Percentiles rank a stretch among this genome's conserved stretches.
Conservation (phyloP, 1,284 basidiomycete genomes). For the Melampsora occidentalis region DNA sequence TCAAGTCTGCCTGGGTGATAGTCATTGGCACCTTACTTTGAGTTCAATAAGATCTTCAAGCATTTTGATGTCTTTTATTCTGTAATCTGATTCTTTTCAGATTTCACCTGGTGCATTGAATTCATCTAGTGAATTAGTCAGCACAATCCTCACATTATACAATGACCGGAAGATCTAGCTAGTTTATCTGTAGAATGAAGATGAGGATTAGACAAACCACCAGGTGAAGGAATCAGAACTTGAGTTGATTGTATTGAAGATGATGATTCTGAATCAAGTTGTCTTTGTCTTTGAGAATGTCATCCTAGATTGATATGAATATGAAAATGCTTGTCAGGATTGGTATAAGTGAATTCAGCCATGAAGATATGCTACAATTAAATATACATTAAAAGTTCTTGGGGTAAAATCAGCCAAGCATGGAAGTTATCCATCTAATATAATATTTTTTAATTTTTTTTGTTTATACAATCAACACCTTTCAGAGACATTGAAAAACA, state of each 20-base stretch:
- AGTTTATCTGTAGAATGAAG: conserved; percentile 4
- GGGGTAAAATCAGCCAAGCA: no score
- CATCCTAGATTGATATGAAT: conserved; percentile 7
- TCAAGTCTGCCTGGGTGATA: conserved; percentile 70
- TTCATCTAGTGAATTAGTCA: conserved; percentile 74
- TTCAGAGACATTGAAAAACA: no score
- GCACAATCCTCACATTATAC: conserved; percentile 62
- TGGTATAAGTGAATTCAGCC: neutral
- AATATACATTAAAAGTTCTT: neutral
- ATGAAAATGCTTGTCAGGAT: neutral
- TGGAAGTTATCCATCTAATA: no score
- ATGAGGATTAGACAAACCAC: conserved; percentile 9
- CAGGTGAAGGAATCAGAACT: conserved; percentile 17
- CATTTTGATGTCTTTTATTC: conserved; percentile 90
- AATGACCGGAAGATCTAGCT: conserved; percentile 15
- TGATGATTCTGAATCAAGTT: conserved; percentile 26
- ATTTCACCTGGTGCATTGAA: conserved; percentile 59
- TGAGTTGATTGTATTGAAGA: conserved; percentile 19
- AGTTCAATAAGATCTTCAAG: conserved; percentile 78
- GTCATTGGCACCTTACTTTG: conserved; percentile 70
- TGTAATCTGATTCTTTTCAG: conserved; percentile 69
- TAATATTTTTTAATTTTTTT: no score
- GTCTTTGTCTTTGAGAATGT: conserved; percentile 24
- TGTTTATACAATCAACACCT: no score
- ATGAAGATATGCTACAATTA: neutral